phyloP scores from a whole-genome alignment of 2,329 filamentous ascomycete genomes.

The Pseudogymnoascus sp. region DNA sequence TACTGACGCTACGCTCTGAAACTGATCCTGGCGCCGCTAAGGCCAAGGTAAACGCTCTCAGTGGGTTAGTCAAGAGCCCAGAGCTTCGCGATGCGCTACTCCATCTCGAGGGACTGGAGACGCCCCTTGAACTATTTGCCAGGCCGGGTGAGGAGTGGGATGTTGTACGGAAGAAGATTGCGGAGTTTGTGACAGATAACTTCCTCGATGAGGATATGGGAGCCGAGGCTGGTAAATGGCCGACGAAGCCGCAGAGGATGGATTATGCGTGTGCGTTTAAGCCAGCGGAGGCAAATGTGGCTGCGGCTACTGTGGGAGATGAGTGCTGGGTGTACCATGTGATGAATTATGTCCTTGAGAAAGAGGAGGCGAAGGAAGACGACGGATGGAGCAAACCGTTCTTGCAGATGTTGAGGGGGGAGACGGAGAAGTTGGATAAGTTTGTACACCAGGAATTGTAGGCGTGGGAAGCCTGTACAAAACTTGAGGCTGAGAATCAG shows the following conservation, averaged over 20 bases:
- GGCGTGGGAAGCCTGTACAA: not conserved
- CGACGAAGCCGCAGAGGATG: constrained; percentile 29
- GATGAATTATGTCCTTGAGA: constrained; percentile 15
- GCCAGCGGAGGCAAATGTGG: not conserved
- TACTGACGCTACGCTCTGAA: constrained; percentile 14
- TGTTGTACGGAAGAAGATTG: constrained; percentile 44
- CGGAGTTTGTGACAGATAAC: constrained; percentile 52
- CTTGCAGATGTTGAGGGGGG: constrained; percentile 9
- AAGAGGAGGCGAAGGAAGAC: not conserved
- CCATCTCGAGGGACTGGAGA: constrained; percentile 42
- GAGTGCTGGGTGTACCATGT: constrained; percentile 54
- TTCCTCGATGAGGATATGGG: constrained; percentile 61
- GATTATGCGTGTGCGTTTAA: constrained; percentile 23
- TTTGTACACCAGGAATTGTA: constrained; percentile 10
- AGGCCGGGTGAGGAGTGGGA: constrained; percentile 41
- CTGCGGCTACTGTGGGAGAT: constrained; percentile 31
- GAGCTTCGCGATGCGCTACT: constrained; percentile 49
- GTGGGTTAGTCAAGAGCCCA: constrained; percentile 47
- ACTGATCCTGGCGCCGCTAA: constrained; percentile 25
- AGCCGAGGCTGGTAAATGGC: constrained; percentile 49
- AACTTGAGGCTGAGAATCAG: not conserved
- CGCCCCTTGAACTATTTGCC: constrained; percentile 45
- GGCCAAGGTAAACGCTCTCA: constrained; percentile 41
- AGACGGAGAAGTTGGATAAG: constrained; percentile 1
- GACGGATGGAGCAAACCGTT: constrained; percentile 7